phyloP scores from a whole-genome alignment of 352 stramenopile genomes.

The Pseudoperonospora humuli region DNA sequence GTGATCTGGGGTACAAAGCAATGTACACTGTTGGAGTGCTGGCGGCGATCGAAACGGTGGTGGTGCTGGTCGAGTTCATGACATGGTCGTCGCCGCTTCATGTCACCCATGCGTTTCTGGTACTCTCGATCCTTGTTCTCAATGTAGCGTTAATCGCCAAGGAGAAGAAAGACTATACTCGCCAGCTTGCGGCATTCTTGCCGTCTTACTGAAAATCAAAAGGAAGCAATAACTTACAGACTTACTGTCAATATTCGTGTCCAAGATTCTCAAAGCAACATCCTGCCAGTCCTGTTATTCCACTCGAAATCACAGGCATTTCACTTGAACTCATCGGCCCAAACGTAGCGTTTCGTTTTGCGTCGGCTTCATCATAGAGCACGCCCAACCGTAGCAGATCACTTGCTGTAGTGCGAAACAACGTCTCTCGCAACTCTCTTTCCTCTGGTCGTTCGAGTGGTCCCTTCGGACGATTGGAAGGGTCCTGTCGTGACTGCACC shows the following conservation, averaged over 20 bases:
- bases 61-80: slow-evolving; percentile 32
- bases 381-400: slow-evolving; percentile 34
- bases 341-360: slow-evolving; percentile 18
- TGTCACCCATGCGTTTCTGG: slow-evolving; percentile 27
- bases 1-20: slow-evolving; percentile 23
- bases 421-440: slow-evolving; percentile 35
- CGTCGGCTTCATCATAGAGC: slow-evolving; percentile 37
- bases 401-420: slow-evolving; percentile 23
- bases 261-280: slow-evolving; percentile 44
- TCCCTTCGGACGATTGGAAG: slow-evolving; percentile 35
- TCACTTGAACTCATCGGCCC: slow-evolving; percentile 5
- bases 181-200: slow-evolving; percentile 28
- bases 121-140: slow-evolving; percentile 24
- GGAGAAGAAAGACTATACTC: slow-evolving; percentile 24
- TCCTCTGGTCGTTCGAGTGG: slow-evolving; percentile 47
- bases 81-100: slow-evolving; percentile 28
- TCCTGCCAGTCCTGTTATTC: slow-evolving; percentile 38
- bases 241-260: slow-evolving; percentile 9
- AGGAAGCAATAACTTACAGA: background rate
- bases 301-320: slow-evolving; percentile 26
- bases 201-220: slow-evolving; percentile 21
- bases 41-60: slow-evolving; percentile 27
- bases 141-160: slow-evolving; percentile 19
- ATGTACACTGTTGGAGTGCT: slow-evolving; percentile 36
- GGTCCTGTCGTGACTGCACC: slow-evolving; percentile 46